Conservation (phyloP, 2,329 filamentous ascomycete species). For the Colletotrichum cuscutae region DNA sequence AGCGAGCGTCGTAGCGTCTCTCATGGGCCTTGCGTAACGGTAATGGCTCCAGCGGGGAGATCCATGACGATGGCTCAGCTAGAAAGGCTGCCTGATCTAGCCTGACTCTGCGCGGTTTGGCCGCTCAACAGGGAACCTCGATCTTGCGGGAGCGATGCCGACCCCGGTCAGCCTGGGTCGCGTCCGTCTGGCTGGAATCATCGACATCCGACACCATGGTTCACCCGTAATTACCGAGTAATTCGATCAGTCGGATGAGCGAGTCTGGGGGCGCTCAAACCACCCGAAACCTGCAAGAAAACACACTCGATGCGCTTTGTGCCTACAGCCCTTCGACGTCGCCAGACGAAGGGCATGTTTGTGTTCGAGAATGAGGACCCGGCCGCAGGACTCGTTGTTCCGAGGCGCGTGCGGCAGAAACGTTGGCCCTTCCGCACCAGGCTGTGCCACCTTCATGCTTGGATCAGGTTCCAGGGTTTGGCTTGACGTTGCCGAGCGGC, state of each 20-base stretch:
- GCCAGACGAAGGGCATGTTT: background rate
- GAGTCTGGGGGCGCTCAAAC: slow-evolving; percentile 13
- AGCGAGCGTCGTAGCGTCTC: background rate
- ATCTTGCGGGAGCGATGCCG: slow-evolving; percentile 10
- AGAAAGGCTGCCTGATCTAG: slow-evolving; percentile 11
- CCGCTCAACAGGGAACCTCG: slow-evolving; percentile 1
- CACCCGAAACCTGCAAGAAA: slow-evolving; percentile 22
- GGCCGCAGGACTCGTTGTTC: background rate
- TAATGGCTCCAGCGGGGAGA: slow-evolving; percentile 9
- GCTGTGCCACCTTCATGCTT: slow-evolving; percentile 28
- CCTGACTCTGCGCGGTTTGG: slow-evolving; percentile 18
- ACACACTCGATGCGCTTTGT: background rate
- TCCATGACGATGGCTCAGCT: slow-evolving; percentile 18
- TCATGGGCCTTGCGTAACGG: background rate
- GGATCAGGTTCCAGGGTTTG: slow-evolving; percentile 8
- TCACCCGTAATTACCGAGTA: slow-evolving; percentile 21
- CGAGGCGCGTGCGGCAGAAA: slow-evolving; percentile 12
- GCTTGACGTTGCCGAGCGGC: slow-evolving; percentile 15
- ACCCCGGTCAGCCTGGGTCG: slow-evolving; percentile 14
- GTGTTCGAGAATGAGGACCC: background rate
- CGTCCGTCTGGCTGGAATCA: slow-evolving; percentile 12
- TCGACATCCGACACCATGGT: slow-evolving; percentile 24
- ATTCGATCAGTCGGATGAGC: slow-evolving; percentile 22
- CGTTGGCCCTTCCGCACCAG: slow-evolving; percentile 6
- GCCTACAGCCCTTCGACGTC: background rate